phyloP scores from a whole-genome alignment of 2,329 filamentous ascomycete species.

The Diaporthe citri region DNA sequence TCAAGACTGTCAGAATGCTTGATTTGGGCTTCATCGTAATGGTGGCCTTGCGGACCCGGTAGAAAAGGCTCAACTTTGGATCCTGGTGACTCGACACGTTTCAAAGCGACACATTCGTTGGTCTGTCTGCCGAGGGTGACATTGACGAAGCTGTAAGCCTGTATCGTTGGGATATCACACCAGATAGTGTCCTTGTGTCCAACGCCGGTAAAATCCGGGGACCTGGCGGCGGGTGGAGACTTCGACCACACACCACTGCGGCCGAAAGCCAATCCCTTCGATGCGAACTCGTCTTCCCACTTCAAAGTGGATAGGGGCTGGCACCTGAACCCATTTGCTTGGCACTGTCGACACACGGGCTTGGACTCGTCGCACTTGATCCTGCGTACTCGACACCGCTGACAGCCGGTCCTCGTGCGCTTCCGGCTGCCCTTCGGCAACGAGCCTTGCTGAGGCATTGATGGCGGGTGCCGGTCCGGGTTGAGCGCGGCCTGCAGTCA shows the following conservation, averaged over 20 bases:
- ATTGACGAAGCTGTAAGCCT: slow-evolving; percentile 40
- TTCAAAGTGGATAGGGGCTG: slow-evolving; percentile 38
- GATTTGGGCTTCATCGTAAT: background rate
- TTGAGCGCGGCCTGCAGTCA: background rate
- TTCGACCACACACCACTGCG: slow-evolving; percentile 55
- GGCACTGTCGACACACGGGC: slow-evolving; percentile 37
- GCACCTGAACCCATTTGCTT: slow-evolving; percentile 19
- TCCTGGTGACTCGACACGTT: too few relatives aligned
- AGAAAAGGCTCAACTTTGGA: background rate
- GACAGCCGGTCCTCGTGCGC: slow-evolving; percentile 33
- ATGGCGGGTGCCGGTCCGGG: background rate
- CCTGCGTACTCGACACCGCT: slow-evolving; percentile 35
- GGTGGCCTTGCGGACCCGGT: background rate
- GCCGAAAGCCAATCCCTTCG: slow-evolving; percentile 56
- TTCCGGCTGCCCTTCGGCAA: background rate
- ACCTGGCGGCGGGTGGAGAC: slow-evolving; percentile 40
- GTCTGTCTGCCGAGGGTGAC: background rate
- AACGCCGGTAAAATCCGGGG: slow-evolving; percentile 31
- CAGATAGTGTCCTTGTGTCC: background rate
- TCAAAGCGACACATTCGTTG: background rate
- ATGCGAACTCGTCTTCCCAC: slow-evolving; percentile 53
- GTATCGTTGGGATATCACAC: slow-evolving; percentile 38
- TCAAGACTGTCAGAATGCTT: background rate
- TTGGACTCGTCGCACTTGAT: slow-evolving; percentile 37
- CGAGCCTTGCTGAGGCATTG: slow-evolving; percentile 11